Evolutionary conservation across 345 rosid species (phyloP).

Genomic region (Physaria fendleri): DNA sequence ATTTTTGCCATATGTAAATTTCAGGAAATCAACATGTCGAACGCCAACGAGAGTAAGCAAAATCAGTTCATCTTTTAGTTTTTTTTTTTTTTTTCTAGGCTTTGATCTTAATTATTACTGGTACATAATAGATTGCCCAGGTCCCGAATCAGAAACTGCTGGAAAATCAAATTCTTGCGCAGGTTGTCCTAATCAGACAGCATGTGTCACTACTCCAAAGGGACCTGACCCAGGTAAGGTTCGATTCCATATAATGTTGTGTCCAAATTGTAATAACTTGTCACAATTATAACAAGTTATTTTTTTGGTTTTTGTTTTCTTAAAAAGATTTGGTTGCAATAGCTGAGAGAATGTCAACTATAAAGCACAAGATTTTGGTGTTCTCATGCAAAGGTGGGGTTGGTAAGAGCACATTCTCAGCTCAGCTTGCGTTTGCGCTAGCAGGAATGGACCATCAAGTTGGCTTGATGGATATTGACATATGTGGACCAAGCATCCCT

Average conservation of each 20-base stretch:
- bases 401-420: constrained; percentile 95
- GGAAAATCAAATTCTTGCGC: constrained; percentile 71
- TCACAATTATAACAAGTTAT: neutral
- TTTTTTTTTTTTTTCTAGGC: too few species aligned
- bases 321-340: constrained; percentile 87
- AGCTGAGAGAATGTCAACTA: constrained; percentile 90
- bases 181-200: constrained; percentile 93
- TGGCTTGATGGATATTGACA: constrained; percentile 83
- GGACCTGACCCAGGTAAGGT: constrained; percentile 99
- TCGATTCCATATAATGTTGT: neutral
- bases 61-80: too few species aligned
- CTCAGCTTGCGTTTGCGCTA: constrained; percentile 81
- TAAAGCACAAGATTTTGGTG: constrained; percentile 82
- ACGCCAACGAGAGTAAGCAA: too few species aligned
- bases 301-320: neutral
- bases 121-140: constrained; percentile 85
- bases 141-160: constrained; percentile 64
- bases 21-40: too few species aligned
- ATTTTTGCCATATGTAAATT: too few species aligned
- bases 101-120: too few species aligned
- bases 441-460: constrained; percentile 87
- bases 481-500: constrained; percentile 96
- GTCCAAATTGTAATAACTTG: neutral
- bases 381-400: constrained; percentile 96
- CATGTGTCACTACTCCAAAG: constrained; percentile 85